Evolutionary conservation across 768 basidiomycete genomes (phyloP).

Genomic region (Leccinum truebloodii): DNA sequence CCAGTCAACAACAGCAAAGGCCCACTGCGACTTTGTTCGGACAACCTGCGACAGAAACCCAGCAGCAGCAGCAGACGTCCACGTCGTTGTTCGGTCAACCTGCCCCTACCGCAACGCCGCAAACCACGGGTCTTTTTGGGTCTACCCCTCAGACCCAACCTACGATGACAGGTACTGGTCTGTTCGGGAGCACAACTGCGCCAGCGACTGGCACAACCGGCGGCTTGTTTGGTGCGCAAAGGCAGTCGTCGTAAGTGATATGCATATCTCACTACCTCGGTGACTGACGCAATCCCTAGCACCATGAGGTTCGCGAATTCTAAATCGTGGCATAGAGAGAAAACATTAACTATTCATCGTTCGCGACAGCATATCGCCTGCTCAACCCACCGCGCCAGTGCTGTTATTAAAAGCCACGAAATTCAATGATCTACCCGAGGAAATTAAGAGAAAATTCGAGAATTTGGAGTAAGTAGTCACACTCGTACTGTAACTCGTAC

Average conservation of each 20-base stretch:
- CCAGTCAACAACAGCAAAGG: slow-evolving; percentile 29
- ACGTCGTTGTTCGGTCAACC: slow-evolving; percentile 41
- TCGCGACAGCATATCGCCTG: slow-evolving; percentile 29
- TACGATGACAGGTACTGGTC: slow-evolving; percentile 9
- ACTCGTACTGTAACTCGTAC: background rate
- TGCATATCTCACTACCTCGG: background rate
- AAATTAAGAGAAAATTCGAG: slow-evolving; percentile 63
- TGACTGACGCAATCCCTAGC: slow-evolving; percentile 7
- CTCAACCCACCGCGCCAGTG: slow-evolving; percentile 30
- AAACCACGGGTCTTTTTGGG: slow-evolving; percentile 22
- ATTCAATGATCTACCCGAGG: slow-evolving; percentile 81
- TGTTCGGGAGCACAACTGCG: slow-evolving; percentile 31
- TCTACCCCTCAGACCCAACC: slow-evolving; percentile 24
- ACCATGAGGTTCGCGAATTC: slow-evolving; percentile 29
- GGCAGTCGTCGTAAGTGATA: slow-evolving; percentile 33
- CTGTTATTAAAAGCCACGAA: slow-evolving; percentile 57
- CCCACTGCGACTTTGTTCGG: slow-evolving; percentile 29
- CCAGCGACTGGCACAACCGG: slow-evolving; percentile 8
- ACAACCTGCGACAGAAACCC: slow-evolving; percentile 34
- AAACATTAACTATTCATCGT: slow-evolving; percentile 2
- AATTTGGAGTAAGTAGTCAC: slow-evolving; percentile 59
- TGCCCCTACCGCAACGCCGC: slow-evolving; percentile 18
- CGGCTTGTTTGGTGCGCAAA: slow-evolving; percentile 32
- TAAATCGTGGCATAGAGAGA: background rate
- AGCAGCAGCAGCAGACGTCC: slow-evolving; percentile 34